Conservation (phyloP, 1,139 yeast genomes). For the Sugiyamaella sp. region DNA sequence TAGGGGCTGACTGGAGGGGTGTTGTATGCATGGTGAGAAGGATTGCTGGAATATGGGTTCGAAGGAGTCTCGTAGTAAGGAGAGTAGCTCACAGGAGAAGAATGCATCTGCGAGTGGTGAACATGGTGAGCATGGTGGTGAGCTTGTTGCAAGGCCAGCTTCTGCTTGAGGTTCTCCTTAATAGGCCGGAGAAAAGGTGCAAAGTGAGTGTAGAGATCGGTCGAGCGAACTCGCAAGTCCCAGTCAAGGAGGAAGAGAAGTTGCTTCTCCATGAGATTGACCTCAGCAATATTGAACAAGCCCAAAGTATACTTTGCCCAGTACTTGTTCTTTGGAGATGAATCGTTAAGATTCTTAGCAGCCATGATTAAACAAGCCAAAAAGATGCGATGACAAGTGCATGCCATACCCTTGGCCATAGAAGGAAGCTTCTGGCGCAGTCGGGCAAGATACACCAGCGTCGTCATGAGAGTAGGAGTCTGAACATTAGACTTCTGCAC, state of each 20-base stretch:
- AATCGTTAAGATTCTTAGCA: constrained; percentile 89
- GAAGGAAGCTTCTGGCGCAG: constrained; percentile 78
- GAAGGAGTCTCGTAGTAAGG: neutral
- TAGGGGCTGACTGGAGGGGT: constrained; percentile 24
- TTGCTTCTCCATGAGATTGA: constrained; percentile 90
- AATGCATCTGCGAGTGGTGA: constrained; percentile 9
- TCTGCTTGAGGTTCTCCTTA: constrained; percentile 44
- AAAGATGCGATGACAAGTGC: constrained; percentile 91
- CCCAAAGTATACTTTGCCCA: constrained; percentile 95
- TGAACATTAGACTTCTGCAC: constrained; percentile 87
- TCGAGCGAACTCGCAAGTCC: constrained; percentile 70
- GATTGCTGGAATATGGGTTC: neutral
- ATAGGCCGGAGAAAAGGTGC: constrained; percentile 79
- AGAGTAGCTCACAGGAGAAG: constrained; percentile 1
- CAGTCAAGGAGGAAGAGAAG: constrained; percentile 79
- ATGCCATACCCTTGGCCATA: constrained; percentile 88
- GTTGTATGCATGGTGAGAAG: constrained; percentile 20
- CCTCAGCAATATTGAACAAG: constrained; percentile 70
- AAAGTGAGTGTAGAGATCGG: constrained; percentile 68
- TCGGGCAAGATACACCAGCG: constrained; percentile 78
- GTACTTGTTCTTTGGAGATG: constrained; percentile 91
- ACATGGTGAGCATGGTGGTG: constrained; percentile 9
- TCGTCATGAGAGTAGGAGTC: constrained; percentile 92
- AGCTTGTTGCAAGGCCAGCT: constrained; percentile 15
- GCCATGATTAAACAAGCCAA: constrained; percentile 84